Evolutionary conservation across 2,329 filamentous ascomycete species (phyloP).

Genomic region (Fusarium sp.): DNA sequence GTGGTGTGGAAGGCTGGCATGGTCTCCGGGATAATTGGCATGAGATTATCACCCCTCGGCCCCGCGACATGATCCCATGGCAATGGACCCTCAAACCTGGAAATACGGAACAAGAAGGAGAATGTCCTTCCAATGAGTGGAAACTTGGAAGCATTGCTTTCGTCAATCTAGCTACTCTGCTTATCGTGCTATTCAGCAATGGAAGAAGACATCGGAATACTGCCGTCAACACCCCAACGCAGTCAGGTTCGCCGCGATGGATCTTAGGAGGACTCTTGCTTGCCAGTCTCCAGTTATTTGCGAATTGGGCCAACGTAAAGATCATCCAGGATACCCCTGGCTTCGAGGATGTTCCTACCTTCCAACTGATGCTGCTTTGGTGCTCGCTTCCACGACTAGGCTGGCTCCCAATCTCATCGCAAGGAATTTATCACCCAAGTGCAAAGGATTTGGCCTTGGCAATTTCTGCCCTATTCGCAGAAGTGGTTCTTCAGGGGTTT

Average conservation of each 20-base stretch:
- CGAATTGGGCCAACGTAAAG: not conserved
- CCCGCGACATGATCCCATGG: slow-evolving; percentile 37
- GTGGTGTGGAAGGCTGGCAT: no score
- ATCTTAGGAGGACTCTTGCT: slow-evolving; percentile 7
- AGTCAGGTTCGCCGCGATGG: not conserved
- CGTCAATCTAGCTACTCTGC: not conserved
- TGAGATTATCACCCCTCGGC: not conserved
- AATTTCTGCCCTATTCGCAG: slow-evolving; percentile 8
- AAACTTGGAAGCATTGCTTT: slow-evolving; percentile 20
- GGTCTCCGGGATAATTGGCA: no score
- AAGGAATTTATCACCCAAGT: no score
- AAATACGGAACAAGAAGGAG: rapidly evolving
- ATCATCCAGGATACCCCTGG: slow-evolving; percentile 5
- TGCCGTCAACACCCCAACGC: rapidly evolving
- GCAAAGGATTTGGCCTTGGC: not conserved
- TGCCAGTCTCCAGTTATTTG: not conserved
- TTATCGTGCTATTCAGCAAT: not conserved
- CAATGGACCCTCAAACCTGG: slow-evolving; percentile 13
- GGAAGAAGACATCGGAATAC: rapidly evolving
- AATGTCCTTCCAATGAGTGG: not conserved
- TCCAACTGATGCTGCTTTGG: slow-evolving; percentile 14
- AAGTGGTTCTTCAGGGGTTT: slow-evolving; percentile 3
- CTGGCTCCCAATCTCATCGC: slow-evolving; percentile 2
- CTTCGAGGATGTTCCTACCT: not conserved
- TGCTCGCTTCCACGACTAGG: slow-evolving; percentile 23